Evolutionary conservation across 371 early-diverging fungal genomes (phyloP), one percentile per base, ranked within the genome.

Genomic region (Mortierella sp.): DNA sequence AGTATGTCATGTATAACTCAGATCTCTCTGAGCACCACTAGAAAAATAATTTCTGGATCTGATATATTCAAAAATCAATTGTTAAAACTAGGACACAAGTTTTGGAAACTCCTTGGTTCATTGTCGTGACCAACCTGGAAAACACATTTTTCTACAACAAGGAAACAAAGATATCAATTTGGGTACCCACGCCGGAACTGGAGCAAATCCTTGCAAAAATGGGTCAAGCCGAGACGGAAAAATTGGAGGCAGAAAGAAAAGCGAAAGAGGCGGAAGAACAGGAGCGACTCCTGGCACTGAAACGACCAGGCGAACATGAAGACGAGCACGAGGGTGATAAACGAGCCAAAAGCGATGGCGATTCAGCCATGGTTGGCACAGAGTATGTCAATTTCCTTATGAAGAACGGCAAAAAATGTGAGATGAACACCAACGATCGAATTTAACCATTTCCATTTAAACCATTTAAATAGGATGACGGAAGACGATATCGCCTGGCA

Each of bases 61-160:
- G 48, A 48, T 48, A 43, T 33, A 52, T 63, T 67, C 16, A 57
- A 24, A 8, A 24, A 28, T 24, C 10, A 13, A 50, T 78, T 6
- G 36, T 36, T 36, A 0, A 36, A 36, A 36, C 36, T 36, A 92
- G 92, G 65, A 89, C 86, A 33, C 87, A 86, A 59, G 89, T 96
- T 48, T 90, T 93, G 50, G 88, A 89, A n/a, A 89, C 94, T 0
- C 76, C 84, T 6, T 96, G 96, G 96, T 86, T 89, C 58, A 88
- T 96, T 67, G 91, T 94, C 0, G 85, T 87, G 62, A 95, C 95
- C n/a, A 87, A 84, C 41, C 84, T 85, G 24, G 92, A 92, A 28
- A 88, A 92, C 61, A 94, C 95, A 32, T 95, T 94, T 76, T 96
- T 87, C 70, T 92, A 89, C 71, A 89, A 95, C 86, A 83, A 88